Conservation (phyloP, 2,329 filamentous ascomycete species). For the Didymella pinodella region DNA sequence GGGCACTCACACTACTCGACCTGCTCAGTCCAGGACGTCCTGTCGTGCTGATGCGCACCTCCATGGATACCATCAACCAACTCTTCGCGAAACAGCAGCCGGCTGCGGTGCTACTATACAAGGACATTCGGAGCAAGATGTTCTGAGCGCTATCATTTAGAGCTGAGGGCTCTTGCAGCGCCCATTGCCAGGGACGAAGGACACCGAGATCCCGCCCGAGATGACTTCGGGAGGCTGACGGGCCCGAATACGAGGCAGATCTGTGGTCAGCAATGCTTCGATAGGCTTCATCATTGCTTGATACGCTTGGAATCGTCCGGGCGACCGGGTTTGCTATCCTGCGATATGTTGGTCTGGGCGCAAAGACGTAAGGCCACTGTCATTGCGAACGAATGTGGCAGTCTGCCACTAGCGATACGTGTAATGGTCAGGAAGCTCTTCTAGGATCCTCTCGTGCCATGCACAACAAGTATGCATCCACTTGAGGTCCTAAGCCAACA, state of each 20-base stretch:
- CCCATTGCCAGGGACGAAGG: background rate
- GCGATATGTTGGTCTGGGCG: background rate
- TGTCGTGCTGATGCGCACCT: slow-evolving; percentile 31
- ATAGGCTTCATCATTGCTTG: background rate
- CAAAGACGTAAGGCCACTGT: background rate
- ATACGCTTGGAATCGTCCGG: background rate
- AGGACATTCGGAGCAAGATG: slow-evolving; percentile 27
- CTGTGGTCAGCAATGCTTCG: background rate
- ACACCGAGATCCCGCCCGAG: background rate
- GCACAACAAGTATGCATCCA: background rate
- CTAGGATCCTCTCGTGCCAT: background rate
- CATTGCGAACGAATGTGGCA: background rate
- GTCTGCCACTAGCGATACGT: background rate
- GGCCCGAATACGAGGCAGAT: background rate
- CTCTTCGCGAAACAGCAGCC: slow-evolving; percentile 30
- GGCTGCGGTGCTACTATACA: slow-evolving; percentile 28
- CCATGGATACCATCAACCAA: slow-evolving; percentile 28
- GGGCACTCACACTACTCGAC: slow-evolving; percentile 43
- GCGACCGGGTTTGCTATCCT: no score
- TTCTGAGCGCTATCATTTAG: slow-evolving; percentile 6
- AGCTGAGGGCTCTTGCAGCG: background rate
- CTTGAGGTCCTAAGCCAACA: background rate
- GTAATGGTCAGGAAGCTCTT: background rate
- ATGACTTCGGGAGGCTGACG: background rate
- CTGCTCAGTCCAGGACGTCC: slow-evolving; percentile 43